Conservation (phyloP, 306 rosid species). For the Cyamopsis tetragonoloba region DNA sequence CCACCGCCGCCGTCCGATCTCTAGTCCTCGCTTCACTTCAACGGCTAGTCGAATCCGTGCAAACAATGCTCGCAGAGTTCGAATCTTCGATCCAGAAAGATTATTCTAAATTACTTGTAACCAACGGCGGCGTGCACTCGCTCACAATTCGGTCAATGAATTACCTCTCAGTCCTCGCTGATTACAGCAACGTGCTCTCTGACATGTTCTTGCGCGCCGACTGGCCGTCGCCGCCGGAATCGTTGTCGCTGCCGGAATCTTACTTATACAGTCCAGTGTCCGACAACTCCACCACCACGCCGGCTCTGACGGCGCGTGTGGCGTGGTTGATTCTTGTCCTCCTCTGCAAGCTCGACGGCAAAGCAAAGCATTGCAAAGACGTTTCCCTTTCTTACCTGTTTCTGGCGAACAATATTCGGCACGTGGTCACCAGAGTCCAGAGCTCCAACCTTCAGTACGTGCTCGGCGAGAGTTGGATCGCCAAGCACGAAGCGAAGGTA, state of each 20-base stretch:
- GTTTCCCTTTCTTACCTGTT: constrained; percentile 50
- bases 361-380: constrained; percentile 55
- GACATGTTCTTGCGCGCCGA: constrained; percentile 42
- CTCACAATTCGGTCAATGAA: constrained; percentile 43
- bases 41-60: constrained; percentile 39
- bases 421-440: constrained; percentile 42
- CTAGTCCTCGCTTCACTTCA: constrained; percentile 41
- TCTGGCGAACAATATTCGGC: constrained; percentile 57
- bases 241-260: constrained; percentile 28
- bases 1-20: constrained; percentile 31
- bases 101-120: constrained; percentile 27
- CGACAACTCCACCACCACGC: background rate
- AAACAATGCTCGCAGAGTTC: constrained; percentile 35
- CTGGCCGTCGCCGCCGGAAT: constrained; percentile 29
- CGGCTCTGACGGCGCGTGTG: constrained; percentile 30
- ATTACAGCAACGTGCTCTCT: constrained; percentile 42
- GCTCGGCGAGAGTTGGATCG: constrained; percentile 62
- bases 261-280: constrained; percentile 36
- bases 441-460: constrained; percentile 51
- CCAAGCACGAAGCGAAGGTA: constrained; percentile 44
- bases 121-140: constrained; percentile 45
- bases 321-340: constrained; percentile 61
- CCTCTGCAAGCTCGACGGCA: constrained; percentile 61
- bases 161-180: constrained; percentile 50
- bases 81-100: constrained; percentile 50